These are phyloP conservation scores for Acanthamoeba pearcei DNA, from an alignment of 208 protist species.

Conservation along the genomic window DNA sequence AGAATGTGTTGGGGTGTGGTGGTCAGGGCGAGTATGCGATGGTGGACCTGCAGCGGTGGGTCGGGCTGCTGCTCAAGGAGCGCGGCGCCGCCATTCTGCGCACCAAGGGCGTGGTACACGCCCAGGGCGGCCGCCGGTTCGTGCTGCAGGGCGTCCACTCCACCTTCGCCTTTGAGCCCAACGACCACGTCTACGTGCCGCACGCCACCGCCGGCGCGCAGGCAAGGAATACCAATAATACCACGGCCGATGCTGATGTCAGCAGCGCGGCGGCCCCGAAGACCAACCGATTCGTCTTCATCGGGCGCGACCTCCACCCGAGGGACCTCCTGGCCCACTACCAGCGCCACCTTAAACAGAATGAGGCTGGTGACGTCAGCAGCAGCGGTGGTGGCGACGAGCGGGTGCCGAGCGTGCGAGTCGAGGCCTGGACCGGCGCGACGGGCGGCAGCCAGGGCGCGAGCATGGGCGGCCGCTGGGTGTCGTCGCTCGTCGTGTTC, in stretches of 20 bases:
- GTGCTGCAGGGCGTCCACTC: slow-evolving; percentile 7
- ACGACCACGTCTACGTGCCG: neutral
- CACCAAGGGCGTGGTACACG: neutral
- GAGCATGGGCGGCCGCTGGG: neutral
- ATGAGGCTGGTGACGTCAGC: neutral
- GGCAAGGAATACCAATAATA: neutral
- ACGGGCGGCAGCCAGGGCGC: neutral
- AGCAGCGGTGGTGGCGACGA: neutral
- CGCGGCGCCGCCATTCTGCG: neutral
- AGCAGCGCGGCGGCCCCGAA: neutral
- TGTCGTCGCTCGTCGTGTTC: neutral
- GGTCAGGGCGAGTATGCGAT: slow-evolving; percentile 19
- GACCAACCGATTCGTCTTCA: slow-evolving; percentile 7
- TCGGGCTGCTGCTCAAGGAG: neutral
- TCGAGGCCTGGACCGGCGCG: slow-evolving; percentile 7
- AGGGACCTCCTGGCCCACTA: neutral
- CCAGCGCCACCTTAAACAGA: neutral
- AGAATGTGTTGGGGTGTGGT: neutral
- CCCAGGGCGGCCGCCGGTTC: neutral
- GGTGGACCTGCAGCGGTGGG: neutral
- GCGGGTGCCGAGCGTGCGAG: neutral
- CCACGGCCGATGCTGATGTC: neutral
- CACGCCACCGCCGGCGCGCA: neutral
- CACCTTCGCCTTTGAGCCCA: neutral
- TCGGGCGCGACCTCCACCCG: neutral